phyloP scores from a whole-genome alignment of 2,329 filamentous ascomycete species.

The Aspergillus udagawae region DNA sequence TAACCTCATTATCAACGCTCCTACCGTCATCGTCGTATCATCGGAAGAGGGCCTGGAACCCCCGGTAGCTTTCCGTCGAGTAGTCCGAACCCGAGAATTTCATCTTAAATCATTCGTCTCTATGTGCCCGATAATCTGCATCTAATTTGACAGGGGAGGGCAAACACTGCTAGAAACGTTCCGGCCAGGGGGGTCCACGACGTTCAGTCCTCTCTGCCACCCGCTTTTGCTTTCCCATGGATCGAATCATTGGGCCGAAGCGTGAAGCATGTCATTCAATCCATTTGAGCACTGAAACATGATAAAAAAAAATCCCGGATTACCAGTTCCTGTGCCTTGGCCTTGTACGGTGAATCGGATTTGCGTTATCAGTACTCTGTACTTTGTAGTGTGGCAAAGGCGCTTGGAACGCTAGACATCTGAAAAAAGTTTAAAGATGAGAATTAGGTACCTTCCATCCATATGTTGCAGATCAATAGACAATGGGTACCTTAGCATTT shows the following conservation, averaged over 20 bases:
- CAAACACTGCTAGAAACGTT: slow-evolving; percentile 2
- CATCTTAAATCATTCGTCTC: slow-evolving; percentile 4
- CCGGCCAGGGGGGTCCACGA: not conserved
- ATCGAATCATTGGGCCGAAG: not conserved
- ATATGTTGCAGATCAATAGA: not conserved
- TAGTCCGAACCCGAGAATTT: not conserved
- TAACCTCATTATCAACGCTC: not conserved
- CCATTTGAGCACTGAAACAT: not conserved
- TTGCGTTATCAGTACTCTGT: slow-evolving; percentile 8
- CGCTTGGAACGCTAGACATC: not conserved
- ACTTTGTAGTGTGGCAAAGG: not conserved
- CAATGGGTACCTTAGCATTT: not conserved
- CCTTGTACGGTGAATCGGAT: not conserved
- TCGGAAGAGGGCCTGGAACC: slow-evolving; percentile 2
- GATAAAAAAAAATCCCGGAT: not conserved
- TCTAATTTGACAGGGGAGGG: slow-evolving; percentile 10
- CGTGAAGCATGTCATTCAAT: not conserved
- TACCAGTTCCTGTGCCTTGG: not conserved
- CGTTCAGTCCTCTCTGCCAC: not conserved
- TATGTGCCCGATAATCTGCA: slow-evolving; percentile 6
- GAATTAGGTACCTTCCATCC: not conserved
- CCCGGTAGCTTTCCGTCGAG: not conserved
- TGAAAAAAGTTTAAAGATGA: not conserved
- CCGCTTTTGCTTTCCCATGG: not conserved
- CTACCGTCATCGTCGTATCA: slow-evolving; percentile 7